Percentiles rank a stretch among this genome's conserved stretches.
phyloP scores from a whole-genome alignment of 495 filamentous ascomycete species.

The Hypoxylon intermedium region DNA sequence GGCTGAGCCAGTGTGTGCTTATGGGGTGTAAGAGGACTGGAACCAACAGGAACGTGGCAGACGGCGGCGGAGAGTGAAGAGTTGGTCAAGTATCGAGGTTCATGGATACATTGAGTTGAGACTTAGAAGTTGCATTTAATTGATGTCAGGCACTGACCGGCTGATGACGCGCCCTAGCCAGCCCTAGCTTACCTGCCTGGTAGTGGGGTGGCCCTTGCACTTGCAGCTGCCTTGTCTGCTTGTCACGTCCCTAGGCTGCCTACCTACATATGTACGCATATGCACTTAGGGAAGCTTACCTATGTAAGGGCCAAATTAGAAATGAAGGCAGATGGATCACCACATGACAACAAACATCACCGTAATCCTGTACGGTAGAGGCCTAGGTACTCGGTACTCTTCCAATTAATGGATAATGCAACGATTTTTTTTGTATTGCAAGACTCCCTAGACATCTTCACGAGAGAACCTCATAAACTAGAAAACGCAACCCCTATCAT shows the following conservation, averaged over 20 bases:
- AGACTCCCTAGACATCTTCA: conserved; percentile 35
- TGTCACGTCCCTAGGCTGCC: too few species aligned
- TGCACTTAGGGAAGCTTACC: too few species aligned
- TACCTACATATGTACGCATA: too few species aligned
- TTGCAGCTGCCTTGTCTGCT: too few species aligned
- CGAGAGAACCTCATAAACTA: conserved; percentile 28
- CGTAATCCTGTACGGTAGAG: too few species aligned
- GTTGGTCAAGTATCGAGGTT: conserved; percentile 2
- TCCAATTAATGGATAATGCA: conserved; percentile 19
- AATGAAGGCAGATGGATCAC: too few species aligned
- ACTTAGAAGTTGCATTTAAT: conserved; percentile 16
- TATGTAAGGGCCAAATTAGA: too few species aligned
- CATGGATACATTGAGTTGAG: neutral
- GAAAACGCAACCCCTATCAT: conserved; percentile 13
- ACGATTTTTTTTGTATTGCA: conserved; percentile 40
- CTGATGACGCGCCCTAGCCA: conserved; percentile 45
- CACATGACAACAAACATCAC: too few species aligned
- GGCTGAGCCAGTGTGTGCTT: neutral
- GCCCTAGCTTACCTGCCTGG: conserved; percentile 19
- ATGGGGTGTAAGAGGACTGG: neutral
- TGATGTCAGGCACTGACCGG: conserved; percentile 41
- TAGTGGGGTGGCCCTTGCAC: conserved; percentile 32
- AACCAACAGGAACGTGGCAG: neutral
- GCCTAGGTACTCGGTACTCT: conserved; percentile 7
- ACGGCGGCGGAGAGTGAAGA: conserved; percentile 18